phyloP scores from a whole-genome alignment of 2,329 filamentous ascomycete genomes.

The Fusarium solani-melongenae region DNA sequence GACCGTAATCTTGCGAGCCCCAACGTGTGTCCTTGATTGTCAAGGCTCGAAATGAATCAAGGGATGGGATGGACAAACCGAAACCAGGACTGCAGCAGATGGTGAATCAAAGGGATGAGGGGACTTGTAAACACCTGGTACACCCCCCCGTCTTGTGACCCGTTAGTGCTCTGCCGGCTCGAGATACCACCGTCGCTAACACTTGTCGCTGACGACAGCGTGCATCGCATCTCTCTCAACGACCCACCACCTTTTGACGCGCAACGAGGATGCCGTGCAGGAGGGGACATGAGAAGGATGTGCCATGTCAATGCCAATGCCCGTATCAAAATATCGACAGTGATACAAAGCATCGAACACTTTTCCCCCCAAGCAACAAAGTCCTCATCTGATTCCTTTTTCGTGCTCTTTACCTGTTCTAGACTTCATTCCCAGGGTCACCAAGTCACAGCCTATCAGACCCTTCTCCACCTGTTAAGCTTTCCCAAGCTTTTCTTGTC shows the following conservation, averaged over 20 bases:
- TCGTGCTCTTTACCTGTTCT: neutral
- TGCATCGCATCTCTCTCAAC: conserved; percentile 29
- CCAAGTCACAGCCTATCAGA: conserved; percentile 1
- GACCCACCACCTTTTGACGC: conserved; percentile 1
- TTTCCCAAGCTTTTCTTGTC: conserved; percentile 27
- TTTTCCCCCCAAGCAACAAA: neutral
- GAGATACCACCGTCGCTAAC: conserved; percentile 10
- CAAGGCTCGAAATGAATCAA: conserved; percentile 3
- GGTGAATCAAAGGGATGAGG: conserved; percentile 16
- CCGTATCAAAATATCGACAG: neutral
- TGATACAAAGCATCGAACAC: neutral
- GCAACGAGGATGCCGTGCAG: neutral
- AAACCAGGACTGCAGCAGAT: conserved; percentile 14
- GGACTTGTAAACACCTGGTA: neutral
- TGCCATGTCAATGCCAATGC: neutral
- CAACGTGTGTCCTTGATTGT: neutral
- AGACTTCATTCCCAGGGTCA: conserved; percentile 1
- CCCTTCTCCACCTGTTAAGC: conserved; percentile 36
- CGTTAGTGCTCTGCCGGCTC: neutral
- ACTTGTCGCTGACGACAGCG: conserved; percentile 28
- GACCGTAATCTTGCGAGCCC: conserved; percentile 8
- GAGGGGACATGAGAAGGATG: neutral
- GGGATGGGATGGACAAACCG: neutral
- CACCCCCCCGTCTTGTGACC: conserved; percentile 25
- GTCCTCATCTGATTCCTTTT: neutral